Evolutionary conservation across 257 asterid species (phyloP).

Genomic region (Catharanthus roseus): DNA sequence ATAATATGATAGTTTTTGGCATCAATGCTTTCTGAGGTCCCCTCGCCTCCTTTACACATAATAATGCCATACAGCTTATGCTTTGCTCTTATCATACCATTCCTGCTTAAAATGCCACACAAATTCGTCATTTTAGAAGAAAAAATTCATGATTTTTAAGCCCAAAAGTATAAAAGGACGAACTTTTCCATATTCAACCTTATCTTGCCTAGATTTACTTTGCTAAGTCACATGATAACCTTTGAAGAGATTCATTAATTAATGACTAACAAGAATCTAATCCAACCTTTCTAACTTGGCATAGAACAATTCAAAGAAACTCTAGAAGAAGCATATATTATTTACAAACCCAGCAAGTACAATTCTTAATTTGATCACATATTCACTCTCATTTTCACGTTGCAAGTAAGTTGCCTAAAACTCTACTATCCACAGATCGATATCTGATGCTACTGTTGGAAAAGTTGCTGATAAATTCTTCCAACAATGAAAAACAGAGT

Average conservation of each 20-base stretch:
- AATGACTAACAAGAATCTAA: no score
- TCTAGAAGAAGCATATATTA: neutral
- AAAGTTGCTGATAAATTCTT: neutral
- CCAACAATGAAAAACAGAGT: neutral
- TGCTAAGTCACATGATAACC: no score
- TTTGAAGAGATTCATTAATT: no score
- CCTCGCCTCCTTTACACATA: neutral
- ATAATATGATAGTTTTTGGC: no score
- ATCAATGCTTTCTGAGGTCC: neutral
- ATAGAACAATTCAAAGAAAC: no score
- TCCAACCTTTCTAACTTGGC: no score
- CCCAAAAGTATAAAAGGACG: no score
- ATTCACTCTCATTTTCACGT: neutral
- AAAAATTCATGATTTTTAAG: no score
- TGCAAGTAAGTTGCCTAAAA: neutral
- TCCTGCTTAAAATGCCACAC: neutral
- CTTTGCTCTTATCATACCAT: no score
- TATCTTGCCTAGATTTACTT: no score
- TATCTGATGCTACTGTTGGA: neutral
- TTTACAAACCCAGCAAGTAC: neutral
- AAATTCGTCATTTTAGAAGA: no score
- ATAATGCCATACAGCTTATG: neutral
- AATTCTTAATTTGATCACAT: neutral
- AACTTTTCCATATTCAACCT: no score
- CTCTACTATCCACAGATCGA: constrained; percentile 14